Conservation (phyloP, 441 rosid genomes). For the Lepidium campestre region DNA sequence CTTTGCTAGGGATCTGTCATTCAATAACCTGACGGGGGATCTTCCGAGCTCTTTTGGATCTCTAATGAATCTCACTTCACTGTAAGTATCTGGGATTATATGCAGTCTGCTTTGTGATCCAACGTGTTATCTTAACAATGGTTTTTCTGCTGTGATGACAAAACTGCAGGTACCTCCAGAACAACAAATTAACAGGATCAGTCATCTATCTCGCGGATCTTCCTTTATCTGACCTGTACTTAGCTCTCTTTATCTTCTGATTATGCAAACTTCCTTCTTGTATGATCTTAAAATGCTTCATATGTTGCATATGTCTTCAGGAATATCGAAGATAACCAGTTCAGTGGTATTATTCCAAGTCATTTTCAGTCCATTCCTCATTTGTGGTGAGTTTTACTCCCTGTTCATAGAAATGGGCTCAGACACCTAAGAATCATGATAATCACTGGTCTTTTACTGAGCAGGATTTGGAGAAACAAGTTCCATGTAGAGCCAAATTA, state of each 20-base stretch:
- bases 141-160: constrained; percentile 1
- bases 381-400: constrained; percentile 52
- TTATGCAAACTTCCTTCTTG: constrained; percentile 21
- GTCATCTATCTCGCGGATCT: constrained; percentile 73
- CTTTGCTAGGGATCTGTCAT: constrained; percentile 75
- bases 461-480: constrained; percentile 80
- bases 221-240: constrained; percentile 75
- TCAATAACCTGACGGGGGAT: constrained; percentile 80
- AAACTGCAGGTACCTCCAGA: constrained; percentile 72
- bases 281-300: background rate
- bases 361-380: constrained; percentile 81
- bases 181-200: constrained; percentile 86
- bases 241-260: constrained; percentile 16
- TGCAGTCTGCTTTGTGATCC: constrained; percentile 2
- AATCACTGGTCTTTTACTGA: constrained; percentile 20
- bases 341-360: constrained; percentile 84
- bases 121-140: background rate
- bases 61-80: constrained; percentile 60
- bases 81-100: constrained; percentile 48
- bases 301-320: constrained; percentile 34
- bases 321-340: constrained; percentile 74
- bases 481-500: constrained; percentile 53
- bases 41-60: constrained; percentile 82
- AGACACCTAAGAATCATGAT: background rate
- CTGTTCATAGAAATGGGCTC: background rate